Conservation (phyloP, 441 rosid species). For the Hura crepitans region DNA sequence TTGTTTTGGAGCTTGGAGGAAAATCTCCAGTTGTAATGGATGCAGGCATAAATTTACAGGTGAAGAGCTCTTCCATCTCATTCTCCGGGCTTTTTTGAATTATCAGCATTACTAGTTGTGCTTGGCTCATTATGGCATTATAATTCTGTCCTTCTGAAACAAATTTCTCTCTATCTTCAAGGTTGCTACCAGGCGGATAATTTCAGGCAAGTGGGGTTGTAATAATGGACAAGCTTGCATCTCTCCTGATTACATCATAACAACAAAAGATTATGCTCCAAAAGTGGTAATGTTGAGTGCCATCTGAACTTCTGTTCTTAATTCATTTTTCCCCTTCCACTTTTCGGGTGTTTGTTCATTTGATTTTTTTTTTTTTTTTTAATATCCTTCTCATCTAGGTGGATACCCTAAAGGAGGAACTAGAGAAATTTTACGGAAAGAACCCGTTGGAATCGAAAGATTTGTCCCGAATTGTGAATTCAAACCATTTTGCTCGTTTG, state of each 20-base stretch:
- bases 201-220: constrained; percentile 65
- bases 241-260: constrained; percentile 60
- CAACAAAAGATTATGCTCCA: constrained; percentile 52
- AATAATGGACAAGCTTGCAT: constrained; percentile 76
- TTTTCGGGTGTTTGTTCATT: background rate
- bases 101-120: background rate
- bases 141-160: constrained; percentile 9
- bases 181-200: constrained; percentile 62
- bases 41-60: constrained; percentile 50
- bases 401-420: constrained; percentile 54
- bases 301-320: background rate
- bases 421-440: constrained; percentile 73
- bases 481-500: constrained; percentile 75
- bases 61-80: constrained; percentile 17
- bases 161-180: constrained; percentile 25
- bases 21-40: constrained; percentile 66
- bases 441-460: constrained; percentile 76
- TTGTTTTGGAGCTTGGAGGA: constrained; percentile 75
- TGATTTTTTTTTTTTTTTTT: constrained; percentile 13
- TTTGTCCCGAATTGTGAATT: constrained; percentile 75
- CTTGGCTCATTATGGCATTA: background rate
- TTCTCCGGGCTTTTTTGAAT: background rate
- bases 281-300: constrained; percentile 45
- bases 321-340: background rate
- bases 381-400: constrained; percentile 48